Conservation (phyloP, 176 grass and related monocot species). For the Rhipidocladum racemiflorum region DNA sequence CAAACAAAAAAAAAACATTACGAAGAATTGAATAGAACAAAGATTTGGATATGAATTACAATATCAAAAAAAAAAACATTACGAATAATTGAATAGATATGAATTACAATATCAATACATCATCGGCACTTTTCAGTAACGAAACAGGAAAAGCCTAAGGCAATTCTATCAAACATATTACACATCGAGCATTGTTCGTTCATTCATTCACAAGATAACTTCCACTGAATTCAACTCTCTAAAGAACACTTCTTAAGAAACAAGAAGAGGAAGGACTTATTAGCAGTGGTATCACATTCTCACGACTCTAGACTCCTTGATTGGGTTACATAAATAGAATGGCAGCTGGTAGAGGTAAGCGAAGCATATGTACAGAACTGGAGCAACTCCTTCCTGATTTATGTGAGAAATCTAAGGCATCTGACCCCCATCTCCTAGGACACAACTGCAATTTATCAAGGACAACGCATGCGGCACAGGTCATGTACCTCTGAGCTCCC, state of each 20-base stretch:
- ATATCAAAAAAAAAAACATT: slow-evolving; percentile 13
- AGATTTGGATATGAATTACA: slow-evolving; percentile 21
- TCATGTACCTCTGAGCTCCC: slow-evolving; percentile 55
- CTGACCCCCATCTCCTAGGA: slow-evolving; percentile 38
- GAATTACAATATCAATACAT: slow-evolving; percentile 29
- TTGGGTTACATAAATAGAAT: slow-evolving; percentile 38
- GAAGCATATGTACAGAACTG: slow-evolving; percentile 77
- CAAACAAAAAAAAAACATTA: neutral
- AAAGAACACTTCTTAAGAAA: slow-evolving; percentile 24
- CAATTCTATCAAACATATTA: slow-evolving; percentile 46
- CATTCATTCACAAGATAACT: slow-evolving; percentile 8
- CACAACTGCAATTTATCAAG: slow-evolving; percentile 45
- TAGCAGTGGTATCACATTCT: slow-evolving; percentile 24
- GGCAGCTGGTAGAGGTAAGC: slow-evolving; percentile 35
- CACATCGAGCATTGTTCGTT: slow-evolving; percentile 13
- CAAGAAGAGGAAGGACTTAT: slow-evolving; percentile 36
- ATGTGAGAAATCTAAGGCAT: slow-evolving; percentile 38
- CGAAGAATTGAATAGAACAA: neutral
- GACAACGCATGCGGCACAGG: slow-evolving; percentile 59
- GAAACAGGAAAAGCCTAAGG: slow-evolving; percentile 21
- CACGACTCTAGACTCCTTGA: slow-evolving; percentile 43
- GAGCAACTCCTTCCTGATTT: slow-evolving; percentile 37
- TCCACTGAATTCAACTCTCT: slow-evolving; percentile 31
- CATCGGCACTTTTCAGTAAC: slow-evolving; percentile 11
- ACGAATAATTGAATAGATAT: neutral